Evolutionary conservation across 257 asterid genomes (phyloP), one percentile per base, ranked within the genome.

Genomic region (Primulina tabacum): DNA sequence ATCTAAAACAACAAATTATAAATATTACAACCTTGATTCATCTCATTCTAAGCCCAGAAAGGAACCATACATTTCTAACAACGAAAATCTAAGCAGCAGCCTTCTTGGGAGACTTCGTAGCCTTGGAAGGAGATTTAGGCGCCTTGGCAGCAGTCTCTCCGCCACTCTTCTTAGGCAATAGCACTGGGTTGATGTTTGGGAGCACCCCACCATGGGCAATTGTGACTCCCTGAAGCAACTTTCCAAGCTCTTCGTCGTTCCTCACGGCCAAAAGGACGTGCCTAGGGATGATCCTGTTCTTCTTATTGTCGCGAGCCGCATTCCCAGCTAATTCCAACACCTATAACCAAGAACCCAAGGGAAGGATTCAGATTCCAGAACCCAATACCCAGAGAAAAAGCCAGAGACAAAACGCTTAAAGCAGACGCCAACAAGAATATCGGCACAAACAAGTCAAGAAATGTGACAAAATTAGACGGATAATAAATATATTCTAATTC

Each of bases 131-230:
- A 21, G 83, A 78, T 55, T 81, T 81, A 2, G 83, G 85, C 62
- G 76, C 85, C 74, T 76, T 78, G 16, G 75, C 28, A 0, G 81
- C 71, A 63, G 78, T 80, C 0, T 82, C 84, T 4, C 74, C 76
- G 2, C 87, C 87, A 38, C 85, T 71, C 73, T 83, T 83, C 77
- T 83, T 83, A 1, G 88, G 88, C 79, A 83, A 56, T 7, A 83
- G 73, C 18, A 83, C 80, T 21, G 88, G 88, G 62, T 83, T 83
- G 26, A 83, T 83, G 50, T 83, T 78, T 2, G 88, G 88, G 21
- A 83, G 73, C 35, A 83, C 85, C 1, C 88, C 88, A 10, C 88
- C 88, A 18, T 83, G 88, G 8, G 88, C 88, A 32, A 83, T 83
- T 4, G 88, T 83, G n/a, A 83, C 88, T 5, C 88, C 88, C 30